Conservation (phyloP, 2,329 filamentous ascomycete genomes). For the Colletotrichum agaves region DNA sequence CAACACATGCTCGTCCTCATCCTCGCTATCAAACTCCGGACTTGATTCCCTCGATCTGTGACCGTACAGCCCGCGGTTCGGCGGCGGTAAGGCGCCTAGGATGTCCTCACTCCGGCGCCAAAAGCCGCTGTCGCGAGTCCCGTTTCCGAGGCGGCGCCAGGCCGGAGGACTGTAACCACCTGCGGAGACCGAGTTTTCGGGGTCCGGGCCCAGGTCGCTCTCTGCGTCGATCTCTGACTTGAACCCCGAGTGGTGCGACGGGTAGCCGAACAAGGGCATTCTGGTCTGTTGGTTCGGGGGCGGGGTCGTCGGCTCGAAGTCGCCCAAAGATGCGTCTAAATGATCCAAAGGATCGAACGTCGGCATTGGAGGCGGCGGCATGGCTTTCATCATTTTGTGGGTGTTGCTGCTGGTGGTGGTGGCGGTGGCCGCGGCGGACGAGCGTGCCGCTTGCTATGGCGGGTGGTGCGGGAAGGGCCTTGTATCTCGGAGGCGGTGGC, state of each 20-base stretch:
- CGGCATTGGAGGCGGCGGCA: conserved; percentile 39
- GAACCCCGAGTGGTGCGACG: conserved; percentile 55
- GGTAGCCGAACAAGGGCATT: conserved; percentile 51
- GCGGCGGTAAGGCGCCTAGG: conserved; percentile 56
- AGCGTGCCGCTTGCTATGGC: conserved; percentile 34
- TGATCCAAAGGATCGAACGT: conserved; percentile 50
- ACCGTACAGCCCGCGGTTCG: conserved; percentile 11
- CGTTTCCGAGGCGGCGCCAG: conserved; percentile 70
- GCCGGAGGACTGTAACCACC: conserved; percentile 71
- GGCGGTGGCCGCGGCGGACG: conserved; percentile 27
- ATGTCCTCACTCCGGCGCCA: conserved; percentile 67
- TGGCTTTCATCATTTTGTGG: conserved; percentile 40
- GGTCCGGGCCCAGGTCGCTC: conserved; percentile 46
- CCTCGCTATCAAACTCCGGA: conserved; percentile 49
- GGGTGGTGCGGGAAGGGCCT: conserved; percentile 39
- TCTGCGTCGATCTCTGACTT: conserved; percentile 51
- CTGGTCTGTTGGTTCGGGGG: conserved; percentile 40
- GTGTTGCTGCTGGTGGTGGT: conserved; percentile 14
- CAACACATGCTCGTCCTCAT: conserved; percentile 55
- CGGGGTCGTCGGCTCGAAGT: conserved; percentile 62
- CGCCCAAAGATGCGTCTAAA: conserved; percentile 65
- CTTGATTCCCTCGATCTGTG: conserved; percentile 43
- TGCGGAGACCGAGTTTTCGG: conserved; percentile 59
- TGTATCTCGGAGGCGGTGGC: conserved; percentile 32
- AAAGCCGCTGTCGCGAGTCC: conserved; percentile 67